Evolutionary conservation across 2,329 filamentous ascomycete genomes (phyloP).

Genomic region (Polychaeton citri): DNA sequence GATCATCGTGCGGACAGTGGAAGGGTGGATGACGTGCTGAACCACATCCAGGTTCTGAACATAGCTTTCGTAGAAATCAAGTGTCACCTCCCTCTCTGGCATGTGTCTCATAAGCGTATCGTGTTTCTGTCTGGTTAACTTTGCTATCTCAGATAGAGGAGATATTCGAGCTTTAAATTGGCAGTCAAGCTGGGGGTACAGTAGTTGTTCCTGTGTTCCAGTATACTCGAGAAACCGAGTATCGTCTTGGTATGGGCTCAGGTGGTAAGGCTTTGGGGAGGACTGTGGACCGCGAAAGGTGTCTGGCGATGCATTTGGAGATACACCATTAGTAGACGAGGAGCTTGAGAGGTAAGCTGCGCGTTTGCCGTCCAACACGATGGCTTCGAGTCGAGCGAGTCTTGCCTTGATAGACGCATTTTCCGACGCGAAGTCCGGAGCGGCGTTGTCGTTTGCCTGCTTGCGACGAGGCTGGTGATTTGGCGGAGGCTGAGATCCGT

Average conservation of each 20-base stretch:
- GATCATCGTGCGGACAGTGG: conserved; percentile 5
- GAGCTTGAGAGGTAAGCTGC: neutral
- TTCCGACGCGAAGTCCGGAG: conserved; percentile 7
- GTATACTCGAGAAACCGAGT: conserved; percentile 2
- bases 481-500: conserved; percentile 1
- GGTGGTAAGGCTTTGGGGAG: conserved; percentile 1
- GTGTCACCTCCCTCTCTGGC: conserved; percentile 7
- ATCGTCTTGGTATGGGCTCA: conserved; percentile 1
- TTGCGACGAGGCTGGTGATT: conserved; percentile 1
- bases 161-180: too few relatives aligned
- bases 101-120: too few relatives aligned
- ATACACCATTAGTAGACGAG: neutral
- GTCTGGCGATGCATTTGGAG: neutral
- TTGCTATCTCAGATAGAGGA: too few relatives aligned
- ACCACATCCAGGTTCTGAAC: conserved; percentile 10
- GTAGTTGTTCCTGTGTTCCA: neutral
- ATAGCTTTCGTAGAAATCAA: conserved; percentile 9
- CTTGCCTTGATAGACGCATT: conserved; percentile 8
- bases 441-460: neutral
- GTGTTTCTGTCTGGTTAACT: neutral
- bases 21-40: conserved; percentile 15
- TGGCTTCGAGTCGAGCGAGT: conserved; percentile 9
- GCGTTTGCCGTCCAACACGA: conserved; percentile 4
- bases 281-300: neutral
- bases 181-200: neutral